Conservation (phyloP, 495 filamentous ascomycete genomes). For the Talaromyces proteolyticus region DNA sequence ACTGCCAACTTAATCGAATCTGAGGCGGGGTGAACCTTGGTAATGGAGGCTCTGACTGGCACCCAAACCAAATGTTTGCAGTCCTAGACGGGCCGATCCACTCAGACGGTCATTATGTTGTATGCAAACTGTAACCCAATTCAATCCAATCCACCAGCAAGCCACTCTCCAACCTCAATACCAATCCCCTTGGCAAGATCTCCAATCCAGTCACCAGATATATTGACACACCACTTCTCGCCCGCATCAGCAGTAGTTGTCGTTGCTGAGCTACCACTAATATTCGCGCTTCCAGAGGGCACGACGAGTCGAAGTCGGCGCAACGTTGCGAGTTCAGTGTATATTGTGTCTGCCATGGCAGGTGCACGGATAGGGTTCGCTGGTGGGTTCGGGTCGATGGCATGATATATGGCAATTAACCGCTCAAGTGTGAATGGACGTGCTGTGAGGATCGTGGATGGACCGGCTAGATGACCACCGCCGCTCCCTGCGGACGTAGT, state of each 20-base stretch:
- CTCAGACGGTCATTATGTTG: too few relatives aligned
- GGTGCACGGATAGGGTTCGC: constrained; percentile 40
- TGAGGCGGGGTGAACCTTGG: too few relatives aligned
- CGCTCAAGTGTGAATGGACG: constrained; percentile 84
- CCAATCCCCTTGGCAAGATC: constrained; percentile 42
- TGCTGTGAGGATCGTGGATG: constrained; percentile 63
- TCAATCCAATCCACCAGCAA: constrained; percentile 40
- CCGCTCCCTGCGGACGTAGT: constrained; percentile 31
- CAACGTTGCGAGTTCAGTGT: constrained; percentile 73
- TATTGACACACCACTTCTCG: constrained; percentile 43
- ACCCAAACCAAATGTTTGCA: too few relatives aligned
- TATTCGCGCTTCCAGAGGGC: constrained; percentile 37
- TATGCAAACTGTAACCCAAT: background rate
- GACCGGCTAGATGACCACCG: constrained; percentile 48
- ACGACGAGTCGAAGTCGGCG: constrained; percentile 71
- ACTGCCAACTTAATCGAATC: too few relatives aligned
- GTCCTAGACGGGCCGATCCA: too few relatives aligned
- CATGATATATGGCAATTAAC: constrained; percentile 79
- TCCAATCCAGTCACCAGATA: constrained; percentile 42
- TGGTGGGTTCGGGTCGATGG: constrained; percentile 63
- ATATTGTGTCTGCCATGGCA: constrained; percentile 54
- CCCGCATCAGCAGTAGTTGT: constrained; percentile 23
- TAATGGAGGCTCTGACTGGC: too few relatives aligned
- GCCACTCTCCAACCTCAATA: constrained; percentile 43
- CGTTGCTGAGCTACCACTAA: constrained; percentile 8